phyloP scores from a whole-genome alignment of 164 flowering plant genomes.

The Annona cherimola region DNA sequence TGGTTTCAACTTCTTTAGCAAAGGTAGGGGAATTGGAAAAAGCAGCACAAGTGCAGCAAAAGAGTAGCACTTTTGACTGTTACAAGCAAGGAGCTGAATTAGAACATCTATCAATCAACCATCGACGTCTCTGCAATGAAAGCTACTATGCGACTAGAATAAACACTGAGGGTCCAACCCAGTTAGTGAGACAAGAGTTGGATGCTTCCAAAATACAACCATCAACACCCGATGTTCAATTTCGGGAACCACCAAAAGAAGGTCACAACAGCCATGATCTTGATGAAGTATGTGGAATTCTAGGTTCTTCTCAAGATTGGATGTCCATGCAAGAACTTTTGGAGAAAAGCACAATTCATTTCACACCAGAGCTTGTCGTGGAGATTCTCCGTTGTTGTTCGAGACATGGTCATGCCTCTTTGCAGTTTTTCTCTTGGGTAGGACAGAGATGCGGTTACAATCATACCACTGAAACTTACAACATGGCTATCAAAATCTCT shows the following conservation, averaged over 20 bases:
- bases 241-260: conserved; percentile 15
- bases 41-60: conserved; percentile 34
- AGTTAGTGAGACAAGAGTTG: conserved; percentile 4
- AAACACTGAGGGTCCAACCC: neutral
- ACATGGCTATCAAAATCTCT: conserved; percentile 74
- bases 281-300: conserved; percentile 37
- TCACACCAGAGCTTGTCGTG: conserved; percentile 60
- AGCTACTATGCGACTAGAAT: conserved; percentile 8
- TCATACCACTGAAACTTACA: conserved; percentile 63
- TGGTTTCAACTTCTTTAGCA: conserved; percentile 43
- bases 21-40: conserved; percentile 42
- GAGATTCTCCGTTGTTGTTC: conserved; percentile 41
- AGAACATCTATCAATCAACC: conserved; percentile 5
- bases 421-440: conserved; percentile 74
- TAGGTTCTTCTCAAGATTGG: conserved; percentile 59
- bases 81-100: conserved; percentile 19
- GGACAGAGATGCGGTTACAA: conserved; percentile 44
- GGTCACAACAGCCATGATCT: conserved; percentile 32
- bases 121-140: conserved; percentile 1
- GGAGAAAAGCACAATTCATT: conserved; percentile 35
- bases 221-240: neutral
- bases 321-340: conserved; percentile 41
- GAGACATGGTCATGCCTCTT: conserved; percentile 38
- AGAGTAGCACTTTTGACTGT: conserved; percentile 24
- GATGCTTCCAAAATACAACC: conserved; percentile 16